phyloP scores from a whole-genome alignment of 169 alveolate species.

The Plasmodium fragile region DNA sequence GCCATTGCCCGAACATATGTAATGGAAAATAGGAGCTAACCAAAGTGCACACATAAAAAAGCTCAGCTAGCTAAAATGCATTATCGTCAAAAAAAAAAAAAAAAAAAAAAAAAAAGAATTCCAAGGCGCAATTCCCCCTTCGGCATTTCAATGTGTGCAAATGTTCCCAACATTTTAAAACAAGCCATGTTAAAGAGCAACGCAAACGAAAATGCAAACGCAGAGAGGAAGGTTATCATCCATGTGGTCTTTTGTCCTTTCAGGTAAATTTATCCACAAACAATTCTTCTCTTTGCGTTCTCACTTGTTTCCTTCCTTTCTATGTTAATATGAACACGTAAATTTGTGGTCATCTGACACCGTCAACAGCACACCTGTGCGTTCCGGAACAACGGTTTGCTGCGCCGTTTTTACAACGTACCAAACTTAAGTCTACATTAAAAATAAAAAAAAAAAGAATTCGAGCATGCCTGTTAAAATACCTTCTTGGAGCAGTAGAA shows the following conservation, averaged over 20 bases:
- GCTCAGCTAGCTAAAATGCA: slow-evolving; percentile 3
- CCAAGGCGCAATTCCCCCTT: background rate
- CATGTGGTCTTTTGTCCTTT: background rate
- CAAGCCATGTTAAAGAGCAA: background rate
- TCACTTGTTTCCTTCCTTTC: background rate
- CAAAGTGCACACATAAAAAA: slow-evolving; percentile 7
- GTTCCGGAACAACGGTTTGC: background rate
- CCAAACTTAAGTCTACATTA: background rate
- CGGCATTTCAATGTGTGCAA: background rate
- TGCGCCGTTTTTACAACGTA: background rate
- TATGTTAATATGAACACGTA: background rate
- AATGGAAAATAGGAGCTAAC: background rate
- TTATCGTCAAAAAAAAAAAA: background rate
- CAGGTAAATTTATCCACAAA: background rate
- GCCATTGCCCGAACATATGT: background rate
- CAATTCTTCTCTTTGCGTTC: background rate
- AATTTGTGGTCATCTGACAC: background rate
- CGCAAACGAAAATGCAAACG: background rate
- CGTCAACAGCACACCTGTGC: background rate
- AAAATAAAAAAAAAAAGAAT: background rate
- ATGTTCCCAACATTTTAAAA: background rate
- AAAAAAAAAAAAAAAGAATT: background rate
- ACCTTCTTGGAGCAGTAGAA: background rate
- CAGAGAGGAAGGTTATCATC: background rate
- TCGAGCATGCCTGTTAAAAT: background rate